phyloP scores from a whole-genome alignment of 1,284 basidiomycete species.

The Sporisorium graminicola region DNA sequence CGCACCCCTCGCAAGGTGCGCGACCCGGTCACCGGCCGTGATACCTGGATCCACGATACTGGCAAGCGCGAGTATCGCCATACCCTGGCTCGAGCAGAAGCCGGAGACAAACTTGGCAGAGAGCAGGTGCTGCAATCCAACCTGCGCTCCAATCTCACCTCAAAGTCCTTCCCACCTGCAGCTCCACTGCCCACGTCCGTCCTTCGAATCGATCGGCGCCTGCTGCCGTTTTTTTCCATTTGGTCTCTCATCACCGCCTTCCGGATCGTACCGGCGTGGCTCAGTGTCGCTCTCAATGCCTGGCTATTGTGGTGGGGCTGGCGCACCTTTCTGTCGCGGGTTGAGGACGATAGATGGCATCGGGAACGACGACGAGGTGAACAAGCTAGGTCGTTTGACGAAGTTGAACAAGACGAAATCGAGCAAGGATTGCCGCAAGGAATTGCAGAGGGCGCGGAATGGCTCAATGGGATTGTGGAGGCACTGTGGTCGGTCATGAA shows the following conservation, averaged over 20 bases:
- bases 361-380: slow-evolving; percentile 36
- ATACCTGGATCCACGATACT: slow-evolving; percentile 35
- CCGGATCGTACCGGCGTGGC: slow-evolving; percentile 9
- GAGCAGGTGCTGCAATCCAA: slow-evolving; percentile 23
- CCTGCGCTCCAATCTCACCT: slow-evolving; percentile 25
- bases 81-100: slow-evolving; percentile 15
- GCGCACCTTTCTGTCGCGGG: slow-evolving; percentile 7
- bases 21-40: slow-evolving; percentile 44
- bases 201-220: slow-evolving; percentile 13
- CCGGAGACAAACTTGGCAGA: slow-evolving; percentile 13
- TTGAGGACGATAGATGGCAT: slow-evolving; percentile 49
- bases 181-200: slow-evolving; percentile 27
- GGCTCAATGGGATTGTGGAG: slow-evolving; percentile 54
- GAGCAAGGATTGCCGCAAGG: slow-evolving; percentile 9
- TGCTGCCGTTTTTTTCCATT: slow-evolving; percentile 31
- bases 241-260: slow-evolving; percentile 34
- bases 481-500: slow-evolving; percentile 54
- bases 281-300: slow-evolving; percentile 40
- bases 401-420: slow-evolving; percentile 12
- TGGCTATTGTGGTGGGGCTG: slow-evolving; percentile 53
- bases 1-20: slow-evolving; percentile 27
- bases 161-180: slow-evolving; percentile 35
- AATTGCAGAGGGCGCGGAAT: slow-evolving; percentile 50
- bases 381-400: slow-evolving; percentile 13
- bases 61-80: slow-evolving; percentile 40